These are phyloP conservation scores for Hemileia vastatrix DNA, from an alignment of 1,284 basidiomycete species.

Conservation along the genomic window DNA sequence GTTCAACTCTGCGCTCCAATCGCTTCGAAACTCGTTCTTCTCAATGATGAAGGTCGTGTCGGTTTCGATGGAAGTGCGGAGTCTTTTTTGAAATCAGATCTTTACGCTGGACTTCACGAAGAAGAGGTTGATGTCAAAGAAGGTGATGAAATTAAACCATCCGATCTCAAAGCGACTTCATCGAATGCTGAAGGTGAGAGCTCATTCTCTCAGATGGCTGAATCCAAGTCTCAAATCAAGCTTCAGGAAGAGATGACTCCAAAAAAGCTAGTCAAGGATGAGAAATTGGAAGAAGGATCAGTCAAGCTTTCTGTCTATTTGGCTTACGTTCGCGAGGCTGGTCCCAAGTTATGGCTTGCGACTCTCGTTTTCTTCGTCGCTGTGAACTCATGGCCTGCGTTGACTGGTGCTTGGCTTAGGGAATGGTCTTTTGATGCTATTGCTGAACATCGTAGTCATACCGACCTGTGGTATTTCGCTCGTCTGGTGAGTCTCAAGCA, in stretches of 20 bases:
- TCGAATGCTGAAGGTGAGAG: constrained; percentile 3
- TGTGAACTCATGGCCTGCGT: not conserved
- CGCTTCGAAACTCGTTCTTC: constrained; percentile 1
- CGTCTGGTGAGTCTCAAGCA: no score
- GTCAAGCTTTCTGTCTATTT: not conserved
- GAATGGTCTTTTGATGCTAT: not conserved
- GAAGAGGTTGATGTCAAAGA: not conserved
- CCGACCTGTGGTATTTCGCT: not conserved
- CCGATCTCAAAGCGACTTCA: constrained; percentile 24
- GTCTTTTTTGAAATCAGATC: not conserved
- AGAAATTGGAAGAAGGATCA: not conserved
- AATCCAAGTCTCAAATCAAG: constrained; percentile 1
- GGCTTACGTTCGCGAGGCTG: not conserved
- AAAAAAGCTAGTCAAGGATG: not conserved
- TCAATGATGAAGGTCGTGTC: constrained; percentile 5
- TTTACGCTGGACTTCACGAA: not conserved
- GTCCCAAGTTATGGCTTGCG: not conserved
- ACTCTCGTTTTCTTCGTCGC: not conserved
- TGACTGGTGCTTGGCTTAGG: not conserved
- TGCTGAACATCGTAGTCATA: not conserved
- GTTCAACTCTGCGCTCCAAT: constrained; percentile 6
- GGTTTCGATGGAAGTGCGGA: constrained; percentile 1
- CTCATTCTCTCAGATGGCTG: constrained; percentile 13
- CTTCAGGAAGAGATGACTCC: not conserved
- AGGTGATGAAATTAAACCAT: constrained; percentile 18